Evolutionary conservation across 768 basidiomycete genomes (phyloP), one percentile per base, ranked within the genome.

Genomic region (Pisolithus marmoratus): DNA sequence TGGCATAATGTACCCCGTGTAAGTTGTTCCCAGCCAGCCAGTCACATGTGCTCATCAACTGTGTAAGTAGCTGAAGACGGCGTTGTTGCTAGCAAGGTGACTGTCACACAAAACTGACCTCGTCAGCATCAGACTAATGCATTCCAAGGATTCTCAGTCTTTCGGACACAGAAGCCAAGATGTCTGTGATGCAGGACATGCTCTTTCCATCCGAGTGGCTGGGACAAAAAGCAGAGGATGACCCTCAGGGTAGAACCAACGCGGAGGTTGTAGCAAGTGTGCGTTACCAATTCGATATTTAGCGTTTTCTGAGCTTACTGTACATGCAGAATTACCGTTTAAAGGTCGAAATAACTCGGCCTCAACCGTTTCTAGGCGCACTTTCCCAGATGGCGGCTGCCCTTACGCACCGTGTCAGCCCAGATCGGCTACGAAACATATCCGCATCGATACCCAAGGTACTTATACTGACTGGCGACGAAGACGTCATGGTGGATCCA

Each of bases 351-450:
- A 67, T 78, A 7, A 82, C 84, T 2, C 77, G 74, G 29, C 80
- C 79, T 3, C 90, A 90, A 57, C 71, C 69, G 3, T 63, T 83
- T 46, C 54, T 78, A 17, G 90, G 90, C 0, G 68, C 78, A 24
- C 51, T 92, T 15, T 88, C 85, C 11, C 91, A 93, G 64, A 82
- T 87, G 80, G 73, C 70, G 14, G 87, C 90, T 1, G 82, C 60
- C 0, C 55, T 87, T 1, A 85, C 83, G 0, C 88, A 91, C 61
- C 60, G 75, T 48, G 81, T 89, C 57, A 60, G 70, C 5, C 65
- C 76, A 0, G 71, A 72, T 0, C 74, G 77, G 5, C 72, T 86
- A 19, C 65, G 67, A 12, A 61, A 53, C 31, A 78, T 88, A 42
- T 79, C 81, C 0, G 61, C 65, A 0, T 69, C 72, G 4, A 77